These are phyloP conservation scores for Pilasporangium apinafurcum DNA, from an alignment of 352 stramenopile genomes.

Conservation along the genomic window DNA sequence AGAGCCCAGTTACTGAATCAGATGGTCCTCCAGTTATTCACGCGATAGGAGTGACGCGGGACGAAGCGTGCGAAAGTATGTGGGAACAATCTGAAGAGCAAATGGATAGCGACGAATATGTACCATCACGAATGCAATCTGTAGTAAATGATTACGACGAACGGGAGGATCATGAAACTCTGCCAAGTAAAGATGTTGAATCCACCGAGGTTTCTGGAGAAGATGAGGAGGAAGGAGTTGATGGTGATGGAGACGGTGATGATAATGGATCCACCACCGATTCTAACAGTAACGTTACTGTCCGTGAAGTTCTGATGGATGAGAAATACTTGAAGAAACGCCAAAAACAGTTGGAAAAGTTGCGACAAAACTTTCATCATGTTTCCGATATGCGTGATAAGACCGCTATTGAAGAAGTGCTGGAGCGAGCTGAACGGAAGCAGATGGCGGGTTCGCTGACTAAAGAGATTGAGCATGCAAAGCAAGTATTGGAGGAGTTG, in stretches of 20 bases:
- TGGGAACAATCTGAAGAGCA: slow-evolving; percentile 49
- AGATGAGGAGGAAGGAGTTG: slow-evolving; percentile 17
- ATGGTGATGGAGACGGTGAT: slow-evolving; percentile 11
- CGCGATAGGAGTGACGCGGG: slow-evolving; percentile 33
- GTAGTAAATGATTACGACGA: neutral
- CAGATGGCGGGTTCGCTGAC: slow-evolving; percentile 65
- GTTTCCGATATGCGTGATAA: slow-evolving; percentile 33
- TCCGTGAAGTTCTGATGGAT: slow-evolving; percentile 56
- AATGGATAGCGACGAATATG: slow-evolving; percentile 11
- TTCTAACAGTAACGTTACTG: neutral
- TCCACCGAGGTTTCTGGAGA: slow-evolving; percentile 1
- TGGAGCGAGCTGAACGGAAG: slow-evolving; percentile 66
- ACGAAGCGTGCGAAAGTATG: slow-evolving; percentile 80
- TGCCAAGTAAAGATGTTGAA: slow-evolving; percentile 1
- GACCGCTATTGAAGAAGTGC: slow-evolving; percentile 41
- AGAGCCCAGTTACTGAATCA: neutral
- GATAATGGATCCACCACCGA: neutral
- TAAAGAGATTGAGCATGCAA: slow-evolving; percentile 42
- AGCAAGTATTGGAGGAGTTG: slow-evolving; percentile 33
- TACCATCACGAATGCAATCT: neutral
- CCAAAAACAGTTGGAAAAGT: slow-evolving; percentile 65
- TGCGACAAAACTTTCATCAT: slow-evolving; percentile 39
- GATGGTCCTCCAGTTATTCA: neutral
- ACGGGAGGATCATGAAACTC: neutral
- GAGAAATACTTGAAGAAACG: slow-evolving; percentile 74